Base-by-base conservation (phyloP, 208 protist genomes). In the Trypanosoma congolense region DNA sequence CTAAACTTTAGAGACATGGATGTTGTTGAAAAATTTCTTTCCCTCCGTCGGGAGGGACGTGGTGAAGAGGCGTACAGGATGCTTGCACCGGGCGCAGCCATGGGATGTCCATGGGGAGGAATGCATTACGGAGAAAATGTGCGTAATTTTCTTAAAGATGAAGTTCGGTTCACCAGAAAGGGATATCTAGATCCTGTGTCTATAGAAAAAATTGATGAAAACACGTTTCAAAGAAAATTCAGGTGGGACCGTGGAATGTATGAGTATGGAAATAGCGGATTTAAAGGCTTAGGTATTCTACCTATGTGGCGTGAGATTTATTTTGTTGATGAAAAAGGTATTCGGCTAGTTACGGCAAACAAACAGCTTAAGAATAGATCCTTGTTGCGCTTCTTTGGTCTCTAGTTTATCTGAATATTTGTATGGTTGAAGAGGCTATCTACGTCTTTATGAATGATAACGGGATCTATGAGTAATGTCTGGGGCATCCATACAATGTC, bases 191-290 rank as follows among this genome's bases (percentile, higher is more conserved):
- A 90, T 46, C 26, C 55, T 36, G 84, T 91, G 18, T 73, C 82
- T 2, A 90, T 95, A 47, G 74, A 90, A 50, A 69, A 91, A 52
- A 87, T 95, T 29, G 84, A 77, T 33, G 83, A 92, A 45, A 76
- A 75, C 3, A 95, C 88, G 1, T 95, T 80, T 57, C 82, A 95
- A 55, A 73, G 88, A 12, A 87, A 85, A 61, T 95, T 90, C 57
- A 66, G 78, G 35, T 95, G 80, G 80, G 70, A 95, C 47, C 70
- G 85, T 47, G 88, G 88, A 9, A 87, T 95, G 74, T 75, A 46
- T 24, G 88, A 95, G 50, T 76, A 73, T 45, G 84, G 84, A 8
- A 90, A 89, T 56, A 58, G 40, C 43, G 80, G 84, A 4, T 83
- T 48, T 49, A 38, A 61, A 3, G 61, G 68, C 47, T 46, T 91